Base-by-base conservation (phyloP, 2,329 filamentous ascomycete species). In the Fusarium sp. region DNA sequence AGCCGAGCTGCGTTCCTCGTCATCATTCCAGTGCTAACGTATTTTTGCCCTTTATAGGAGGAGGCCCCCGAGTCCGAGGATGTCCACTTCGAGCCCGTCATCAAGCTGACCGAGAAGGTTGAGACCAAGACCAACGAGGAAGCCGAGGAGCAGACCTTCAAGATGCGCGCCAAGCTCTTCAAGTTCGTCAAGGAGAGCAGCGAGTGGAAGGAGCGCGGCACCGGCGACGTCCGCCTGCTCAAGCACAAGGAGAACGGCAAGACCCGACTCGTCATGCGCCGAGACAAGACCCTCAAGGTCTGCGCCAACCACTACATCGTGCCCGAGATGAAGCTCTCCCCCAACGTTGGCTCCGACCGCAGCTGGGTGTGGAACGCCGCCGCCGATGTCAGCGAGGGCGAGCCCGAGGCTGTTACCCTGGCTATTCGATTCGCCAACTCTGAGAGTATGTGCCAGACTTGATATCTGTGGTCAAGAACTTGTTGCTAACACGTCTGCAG, bases 281-380 rank as follows among this genome's bases (percentile, higher is more conserved):
- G 96, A 83, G 96, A 99, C 89, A 98, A 98, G 94, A 99, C 96
- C 71, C 92, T 98, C 87, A 99, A 99, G 91, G 96, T 99, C 86
- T 99, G 96, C 92, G 96, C 96, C 83, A 99, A 99, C 89, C 96
- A 99, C 90, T 99, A 99, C 87, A 93, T 99, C 81, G 94, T 97
- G 71, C 96, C 96, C 73, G 96, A 98, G 86, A 98, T 99, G 96
- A 98, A 98, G 89, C 93, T 99, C 75, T 96, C 94, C 72, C 95
- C 96, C 85, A 99, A 99, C 84, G 95, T 98, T 77, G 96, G 96
- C 81, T 97, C 94, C 80, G 96, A 99, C 88, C 93, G 96, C 84
- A 97, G 93, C 87, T 99, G 96, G 96, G 96, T 99, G 77, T 99
- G 96, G 96, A 98, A 98, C 82, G 96, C 95, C 70, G 93, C 95